Conservation (phyloP, 257 asterid genomes). For the Asclepias syriaca region DNA sequence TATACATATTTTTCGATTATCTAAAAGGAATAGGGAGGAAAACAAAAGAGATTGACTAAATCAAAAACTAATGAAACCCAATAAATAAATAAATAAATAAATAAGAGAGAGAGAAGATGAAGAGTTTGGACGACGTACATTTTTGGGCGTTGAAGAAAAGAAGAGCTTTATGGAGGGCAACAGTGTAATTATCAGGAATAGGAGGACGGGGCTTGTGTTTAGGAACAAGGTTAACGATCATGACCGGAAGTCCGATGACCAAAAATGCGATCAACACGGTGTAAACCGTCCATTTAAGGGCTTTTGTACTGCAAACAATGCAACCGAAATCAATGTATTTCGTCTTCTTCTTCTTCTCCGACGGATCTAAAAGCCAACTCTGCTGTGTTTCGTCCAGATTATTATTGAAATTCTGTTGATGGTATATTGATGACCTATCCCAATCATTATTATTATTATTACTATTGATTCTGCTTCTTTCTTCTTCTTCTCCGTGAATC, state of each 20-base stretch:
- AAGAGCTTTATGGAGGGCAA: slow-evolving; percentile 64
- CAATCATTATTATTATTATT: slow-evolving; percentile 40
- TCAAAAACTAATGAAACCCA: not conserved
- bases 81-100: not conserved
- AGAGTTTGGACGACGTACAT: slow-evolving; percentile 43
- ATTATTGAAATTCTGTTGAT: slow-evolving; percentile 25
- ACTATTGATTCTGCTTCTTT: slow-evolving; percentile 35
- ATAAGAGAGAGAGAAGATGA: not conserved
- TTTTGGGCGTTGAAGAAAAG: slow-evolving; percentile 94
- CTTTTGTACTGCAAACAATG: slow-evolving; percentile 47
- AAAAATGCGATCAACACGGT: slow-evolving; percentile 35
- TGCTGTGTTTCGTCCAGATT: slow-evolving; percentile 77
- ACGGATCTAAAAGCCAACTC: slow-evolving; percentile 78
- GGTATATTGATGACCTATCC: slow-evolving; percentile 55
- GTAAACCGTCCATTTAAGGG: slow-evolving; percentile 44
- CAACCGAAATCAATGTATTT: slow-evolving; percentile 75
- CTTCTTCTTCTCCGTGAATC: slow-evolving; percentile 46
- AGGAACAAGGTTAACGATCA: slow-evolving; percentile 42
- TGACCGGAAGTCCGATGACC: slow-evolving; percentile 58
- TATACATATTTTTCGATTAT: not conserved
- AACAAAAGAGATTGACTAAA: not conserved
- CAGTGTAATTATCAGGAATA: slow-evolving; percentile 62
- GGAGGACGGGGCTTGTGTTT: slow-evolving; percentile 39
- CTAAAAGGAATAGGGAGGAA: too few relatives aligned
- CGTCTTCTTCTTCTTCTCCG: slow-evolving; percentile 54